A percentile compares a stretch with the other conserved stretches of the same genome.
phyloP scores from a whole-genome alignment of 306 rosid species.

The Castanea sativa region DNA sequence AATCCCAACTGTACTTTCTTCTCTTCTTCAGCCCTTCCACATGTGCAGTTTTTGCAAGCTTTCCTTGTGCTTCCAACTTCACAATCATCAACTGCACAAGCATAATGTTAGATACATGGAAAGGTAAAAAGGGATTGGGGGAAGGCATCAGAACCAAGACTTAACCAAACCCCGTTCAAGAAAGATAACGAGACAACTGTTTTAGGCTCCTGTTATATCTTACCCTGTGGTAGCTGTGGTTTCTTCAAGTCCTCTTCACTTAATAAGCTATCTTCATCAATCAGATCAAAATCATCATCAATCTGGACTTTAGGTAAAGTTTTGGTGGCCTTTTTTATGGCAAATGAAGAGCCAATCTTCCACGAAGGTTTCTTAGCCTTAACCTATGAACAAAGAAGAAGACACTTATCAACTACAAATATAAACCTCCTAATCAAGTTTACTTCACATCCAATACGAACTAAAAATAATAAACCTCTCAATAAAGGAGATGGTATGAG shows the following conservation, averaged over 20 bases:
- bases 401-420: slow-evolving; percentile 3
- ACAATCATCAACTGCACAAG: slow-evolving; percentile 66
- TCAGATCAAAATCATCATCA: slow-evolving; percentile 77
- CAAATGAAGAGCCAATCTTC: slow-evolving; percentile 81
- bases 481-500: background rate
- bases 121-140: background rate
- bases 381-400: slow-evolving; percentile 36
- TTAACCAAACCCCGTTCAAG: background rate
- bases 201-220: background rate
- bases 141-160: background rate
- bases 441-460: background rate
- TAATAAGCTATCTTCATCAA: slow-evolving; percentile 88
- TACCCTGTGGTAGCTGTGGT: slow-evolving; percentile 65
- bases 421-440: slow-evolving; percentile 3
- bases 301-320: slow-evolving; percentile 56
- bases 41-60: slow-evolving; percentile 91
- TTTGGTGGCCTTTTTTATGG: slow-evolving; percentile 53
- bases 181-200: background rate
- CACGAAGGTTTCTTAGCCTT: slow-evolving; percentile 75
- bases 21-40: slow-evolving; percentile 95
- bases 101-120: slow-evolving; percentile 6
- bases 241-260: slow-evolving; percentile 85
- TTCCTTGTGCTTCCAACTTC: slow-evolving; percentile 82
- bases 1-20: slow-evolving; percentile 68
- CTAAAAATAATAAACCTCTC: background rate